A percentile compares a stretch with the other conserved stretches of the same genome.
phyloP scores from a whole-genome alignment of 2,329 filamentous ascomycete species.

The Rutstroemia sp. region DNA sequence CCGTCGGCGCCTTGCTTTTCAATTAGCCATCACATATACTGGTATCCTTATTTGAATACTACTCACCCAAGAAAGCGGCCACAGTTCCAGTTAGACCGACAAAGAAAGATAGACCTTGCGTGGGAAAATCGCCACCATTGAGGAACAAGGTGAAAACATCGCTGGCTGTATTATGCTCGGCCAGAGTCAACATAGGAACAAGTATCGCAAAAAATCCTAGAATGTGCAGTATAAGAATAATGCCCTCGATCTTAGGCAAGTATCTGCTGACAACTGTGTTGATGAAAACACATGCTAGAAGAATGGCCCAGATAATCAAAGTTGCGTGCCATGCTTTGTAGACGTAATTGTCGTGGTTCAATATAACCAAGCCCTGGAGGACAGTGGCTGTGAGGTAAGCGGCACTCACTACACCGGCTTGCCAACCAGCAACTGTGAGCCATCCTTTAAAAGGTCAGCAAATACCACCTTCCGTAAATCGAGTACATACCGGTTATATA shows the following conservation, averaged over 20 bases:
- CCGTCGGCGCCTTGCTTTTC: not conserved
- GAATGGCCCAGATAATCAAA: constrained; percentile 34
- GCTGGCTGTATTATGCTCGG: constrained; percentile 11
- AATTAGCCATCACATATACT: not conserved
- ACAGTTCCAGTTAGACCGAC: constrained; percentile 30
- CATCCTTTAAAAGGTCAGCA: constrained; percentile 30
- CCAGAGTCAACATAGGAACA: constrained; percentile 30
- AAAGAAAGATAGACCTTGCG: constrained; percentile 28
- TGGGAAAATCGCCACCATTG: constrained; percentile 27
- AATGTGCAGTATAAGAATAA: constrained; percentile 37
- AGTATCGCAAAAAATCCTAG: constrained; percentile 38
- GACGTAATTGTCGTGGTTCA: constrained; percentile 30
- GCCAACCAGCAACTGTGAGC: constrained; percentile 39
- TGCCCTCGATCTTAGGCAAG: constrained; percentile 35
- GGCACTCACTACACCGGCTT: constrained; percentile 32
- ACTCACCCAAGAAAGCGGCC: not conserved
- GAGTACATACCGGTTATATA: constrained; percentile 38
- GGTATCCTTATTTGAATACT: not conserved
- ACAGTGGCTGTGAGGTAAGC: constrained; percentile 36
- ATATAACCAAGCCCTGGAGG: constrained; percentile 34
- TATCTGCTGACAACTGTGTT: constrained; percentile 34
- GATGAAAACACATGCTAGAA: constrained; percentile 33
- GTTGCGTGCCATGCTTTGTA: constrained; percentile 35
- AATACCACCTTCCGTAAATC: not conserved
- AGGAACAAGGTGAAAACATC: constrained; percentile 27